These are phyloP conservation scores for Pestalotiopsis sp. DNA, from an alignment of 2,329 filamentous ascomycete species.

Conservation along the genomic window DNA sequence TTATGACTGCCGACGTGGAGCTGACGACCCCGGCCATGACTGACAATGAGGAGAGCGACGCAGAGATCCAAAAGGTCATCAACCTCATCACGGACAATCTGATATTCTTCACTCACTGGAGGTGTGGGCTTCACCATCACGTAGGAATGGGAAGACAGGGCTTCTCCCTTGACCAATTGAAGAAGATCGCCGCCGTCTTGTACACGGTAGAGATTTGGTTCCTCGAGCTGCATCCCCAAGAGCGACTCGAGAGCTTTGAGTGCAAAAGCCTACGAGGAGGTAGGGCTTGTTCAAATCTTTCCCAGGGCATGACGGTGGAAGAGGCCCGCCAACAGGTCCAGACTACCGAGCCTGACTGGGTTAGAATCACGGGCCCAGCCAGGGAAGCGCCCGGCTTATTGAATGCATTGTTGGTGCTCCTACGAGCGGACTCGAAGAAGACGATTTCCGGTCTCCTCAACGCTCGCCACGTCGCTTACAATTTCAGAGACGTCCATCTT, in stretches of 20 bases:
- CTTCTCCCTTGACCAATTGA: neutral
- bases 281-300: neutral
- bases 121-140: neutral
- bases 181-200: neutral
- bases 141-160: neutral
- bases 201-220: neutral
- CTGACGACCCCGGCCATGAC: neutral
- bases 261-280: neutral
- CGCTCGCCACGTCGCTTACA: neutral
- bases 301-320: neutral
- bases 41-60: neutral
- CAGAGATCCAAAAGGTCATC: neutral
- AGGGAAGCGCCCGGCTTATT: neutral
- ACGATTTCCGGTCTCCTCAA: neutral
- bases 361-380: neutral
- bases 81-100: neutral
- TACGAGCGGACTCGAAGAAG: neutral
- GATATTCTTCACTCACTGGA: neutral
- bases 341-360: neutral
- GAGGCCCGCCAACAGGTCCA: neutral
- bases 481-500: neutral
- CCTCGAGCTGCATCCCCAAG: neutral
- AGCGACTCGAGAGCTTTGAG: neutral
- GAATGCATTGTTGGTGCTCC: neutral
- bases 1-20: neutral